Percentiles rank a stretch among this genome's conserved stretches.
Conservation (phyloP, 768 basidiomycete species). For the Chiua virens region DNA sequence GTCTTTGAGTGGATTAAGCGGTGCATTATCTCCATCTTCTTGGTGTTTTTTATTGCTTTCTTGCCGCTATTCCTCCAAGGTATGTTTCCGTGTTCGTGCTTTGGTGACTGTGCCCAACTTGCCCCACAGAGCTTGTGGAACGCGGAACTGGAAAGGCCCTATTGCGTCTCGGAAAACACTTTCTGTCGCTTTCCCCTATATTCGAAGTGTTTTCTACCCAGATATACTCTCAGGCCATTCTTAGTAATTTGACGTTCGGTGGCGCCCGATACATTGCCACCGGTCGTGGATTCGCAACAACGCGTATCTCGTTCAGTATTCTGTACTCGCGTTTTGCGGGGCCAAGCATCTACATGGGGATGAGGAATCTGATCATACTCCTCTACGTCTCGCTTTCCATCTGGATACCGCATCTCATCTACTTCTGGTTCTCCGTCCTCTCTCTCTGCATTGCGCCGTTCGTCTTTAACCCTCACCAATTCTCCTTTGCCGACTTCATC, state of each 20-base stretch:
- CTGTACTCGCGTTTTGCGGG: slow-evolving; percentile 98
- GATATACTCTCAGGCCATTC: slow-evolving; percentile 95
- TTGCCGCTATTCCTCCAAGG: slow-evolving; percentile 95
- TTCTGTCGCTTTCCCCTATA: slow-evolving; percentile 93
- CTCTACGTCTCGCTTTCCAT: slow-evolving; percentile 90
- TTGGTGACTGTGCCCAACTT: slow-evolving; percentile 2
- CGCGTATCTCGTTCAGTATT: slow-evolving; percentile 92
- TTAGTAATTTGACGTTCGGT: slow-evolving; percentile 96
- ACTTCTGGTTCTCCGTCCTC: slow-evolving; percentile 98
- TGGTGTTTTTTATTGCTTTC: slow-evolving; percentile 99
- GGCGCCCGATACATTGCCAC: slow-evolving; percentile 99
- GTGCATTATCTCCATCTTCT: slow-evolving; percentile 95
- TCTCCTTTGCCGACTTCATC: slow-evolving; percentile 95
- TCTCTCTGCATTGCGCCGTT: slow-evolving; percentile 96
- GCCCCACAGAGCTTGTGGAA: slow-evolving; percentile 80
- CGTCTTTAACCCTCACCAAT: slow-evolving; percentile 99
- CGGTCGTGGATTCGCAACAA: slow-evolving; percentile 98
- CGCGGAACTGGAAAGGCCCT: slow-evolving; percentile 94
- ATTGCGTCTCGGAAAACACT: slow-evolving; percentile 93
- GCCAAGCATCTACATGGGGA: slow-evolving; percentile 98
- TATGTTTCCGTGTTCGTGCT: slow-evolving; percentile 32
- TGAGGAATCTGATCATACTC: slow-evolving; percentile 88
- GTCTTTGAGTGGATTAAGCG: slow-evolving; percentile 99
- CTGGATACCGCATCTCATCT: slow-evolving; percentile 94
- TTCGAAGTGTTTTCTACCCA: slow-evolving; percentile 99